phyloP scores from a whole-genome alignment of 2,329 filamentous ascomycete species.

The Clarireedia monteithiana region DNA sequence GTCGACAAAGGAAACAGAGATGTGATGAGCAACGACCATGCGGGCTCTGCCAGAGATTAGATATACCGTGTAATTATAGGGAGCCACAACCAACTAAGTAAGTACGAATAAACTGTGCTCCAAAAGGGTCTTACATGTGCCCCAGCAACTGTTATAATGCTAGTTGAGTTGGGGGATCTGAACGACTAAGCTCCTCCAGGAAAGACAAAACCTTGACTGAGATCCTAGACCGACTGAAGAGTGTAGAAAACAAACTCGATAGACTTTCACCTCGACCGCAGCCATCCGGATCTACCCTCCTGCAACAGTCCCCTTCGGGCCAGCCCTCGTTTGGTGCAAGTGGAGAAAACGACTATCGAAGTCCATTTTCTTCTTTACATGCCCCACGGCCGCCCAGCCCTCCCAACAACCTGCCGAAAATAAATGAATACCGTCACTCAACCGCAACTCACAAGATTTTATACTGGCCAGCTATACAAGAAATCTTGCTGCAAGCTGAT shows the following conservation, averaged over 20 bases:
- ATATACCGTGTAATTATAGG: slow-evolving; percentile 51
- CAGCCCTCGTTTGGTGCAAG: slow-evolving; percentile 16
- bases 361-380: slow-evolving; percentile 17
- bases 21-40: slow-evolving; percentile 58
- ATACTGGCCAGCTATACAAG: slow-evolving; percentile 40
- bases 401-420: slow-evolving; percentile 10
- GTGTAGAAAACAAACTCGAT: slow-evolving; percentile 49
- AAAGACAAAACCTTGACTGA: slow-evolving; percentile 57
- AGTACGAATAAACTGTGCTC: slow-evolving; percentile 25
- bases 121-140: too few relatives aligned
- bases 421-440: slow-evolving; percentile 22
- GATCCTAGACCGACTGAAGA: slow-evolving; percentile 48
- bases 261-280: slow-evolving; percentile 17
- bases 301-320: slow-evolving; percentile 22
- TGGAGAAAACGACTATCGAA: slow-evolving; percentile 14
- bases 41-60: slow-evolving; percentile 48
- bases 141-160: not conserved
- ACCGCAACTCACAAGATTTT: slow-evolving; percentile 44
- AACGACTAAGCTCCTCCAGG: slow-evolving; percentile 31
- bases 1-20: slow-evolving; percentile 53
- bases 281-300: slow-evolving; percentile 15
- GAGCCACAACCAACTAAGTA: slow-evolving; percentile 57
- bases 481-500: slow-evolving; percentile 31
- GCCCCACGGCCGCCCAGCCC: slow-evolving; percentile 8
- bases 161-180: not conserved